phyloP scores from a whole-genome alignment of 768 basidiomycete genomes.

The Boletus sp. region DNA sequence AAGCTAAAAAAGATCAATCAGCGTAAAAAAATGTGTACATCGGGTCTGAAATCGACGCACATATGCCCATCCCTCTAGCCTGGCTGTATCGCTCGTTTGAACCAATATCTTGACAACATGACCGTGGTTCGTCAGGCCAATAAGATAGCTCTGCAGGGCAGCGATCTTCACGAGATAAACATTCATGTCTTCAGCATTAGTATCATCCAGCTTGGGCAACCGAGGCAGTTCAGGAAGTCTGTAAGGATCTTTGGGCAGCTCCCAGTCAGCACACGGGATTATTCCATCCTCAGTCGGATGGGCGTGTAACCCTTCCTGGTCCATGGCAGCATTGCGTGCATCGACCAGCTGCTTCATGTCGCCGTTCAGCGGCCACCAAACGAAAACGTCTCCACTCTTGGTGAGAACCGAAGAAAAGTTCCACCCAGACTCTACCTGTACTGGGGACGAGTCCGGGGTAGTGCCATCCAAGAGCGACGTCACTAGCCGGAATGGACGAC shows the following conservation, averaged over 20 bases:
- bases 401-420: slow-evolving; percentile 71
- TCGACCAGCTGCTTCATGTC: slow-evolving; percentile 37
- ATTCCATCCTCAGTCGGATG: slow-evolving; percentile 34
- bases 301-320: slow-evolving; percentile 35
- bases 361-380: slow-evolving; percentile 68
- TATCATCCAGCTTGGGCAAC: slow-evolving; percentile 48
- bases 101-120: slow-evolving; percentile 69
- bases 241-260: slow-evolving; percentile 49
- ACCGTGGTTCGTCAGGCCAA: slow-evolving; percentile 78
- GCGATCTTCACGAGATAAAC: slow-evolving; percentile 75
- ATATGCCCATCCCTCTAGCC: slow-evolving; percentile 62
- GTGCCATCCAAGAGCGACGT: slow-evolving; percentile 38
- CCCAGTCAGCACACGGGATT: slow-evolving; percentile 65
- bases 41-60: slow-evolving; percentile 40
- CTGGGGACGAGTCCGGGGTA: slow-evolving; percentile 45
- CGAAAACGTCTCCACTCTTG: slow-evolving; percentile 63
- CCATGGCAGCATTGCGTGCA: slow-evolving; percentile 43
- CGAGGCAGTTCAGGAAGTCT: slow-evolving; percentile 57
- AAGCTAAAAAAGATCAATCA: slow-evolving; percentile 44
- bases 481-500: slow-evolving; percentile 64
- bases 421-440: slow-evolving; percentile 82
- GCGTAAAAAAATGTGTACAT: neutral
- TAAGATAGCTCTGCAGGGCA: slow-evolving; percentile 63
- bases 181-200: slow-evolving; percentile 25
- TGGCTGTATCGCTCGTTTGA: slow-evolving; percentile 36